phyloP scores from a whole-genome alignment of 2,329 filamentous ascomycete species.

The Elsinoe batatas region DNA sequence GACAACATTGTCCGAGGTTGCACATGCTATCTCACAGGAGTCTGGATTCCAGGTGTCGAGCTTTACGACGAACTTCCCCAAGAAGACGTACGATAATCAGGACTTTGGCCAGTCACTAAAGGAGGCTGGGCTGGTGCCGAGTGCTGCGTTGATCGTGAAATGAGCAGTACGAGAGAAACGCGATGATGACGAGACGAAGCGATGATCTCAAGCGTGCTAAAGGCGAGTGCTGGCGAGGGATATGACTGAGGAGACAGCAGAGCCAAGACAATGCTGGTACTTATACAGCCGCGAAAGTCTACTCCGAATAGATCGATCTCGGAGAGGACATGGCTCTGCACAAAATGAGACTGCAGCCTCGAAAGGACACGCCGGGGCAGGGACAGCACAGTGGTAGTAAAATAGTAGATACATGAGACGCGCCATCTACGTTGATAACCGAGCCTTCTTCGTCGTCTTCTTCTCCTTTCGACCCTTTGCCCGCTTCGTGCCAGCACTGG shows the following conservation, averaged over 20 bases:
- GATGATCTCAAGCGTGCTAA: neutral
- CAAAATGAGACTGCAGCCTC: too few species aligned
- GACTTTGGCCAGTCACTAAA: constrained; percentile 88
- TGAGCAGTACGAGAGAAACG: constrained; percentile 20
- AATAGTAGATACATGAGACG: neutral
- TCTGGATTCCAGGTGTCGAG: constrained; percentile 59
- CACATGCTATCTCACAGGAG: constrained; percentile 62
- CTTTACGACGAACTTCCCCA: constrained; percentile 80
- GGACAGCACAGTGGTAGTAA: neutral
- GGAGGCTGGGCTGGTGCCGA: constrained; percentile 83
- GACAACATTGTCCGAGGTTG: constrained; percentile 88
- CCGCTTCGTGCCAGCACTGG: constrained; percentile 27
- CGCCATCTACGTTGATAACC: constrained; percentile 7
- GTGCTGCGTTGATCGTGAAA: constrained; percentile 72
- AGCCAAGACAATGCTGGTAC: too few species aligned
- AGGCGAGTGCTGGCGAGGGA: too few species aligned
- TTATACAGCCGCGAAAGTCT: too few species aligned
- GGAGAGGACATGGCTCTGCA: too few species aligned
- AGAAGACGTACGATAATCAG: constrained; percentile 58
- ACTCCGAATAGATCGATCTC: too few species aligned
- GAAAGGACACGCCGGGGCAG: too few species aligned
- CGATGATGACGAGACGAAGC: neutral
- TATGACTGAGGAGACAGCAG: neutral
- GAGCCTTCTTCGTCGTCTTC: constrained; percentile 17
- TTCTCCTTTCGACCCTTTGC: constrained; percentile 24